These are phyloP conservation scores for Xylariaceae sp. DNA, from an alignment of 2,329 filamentous ascomycete genomes.

Conservation along the genomic window DNA sequence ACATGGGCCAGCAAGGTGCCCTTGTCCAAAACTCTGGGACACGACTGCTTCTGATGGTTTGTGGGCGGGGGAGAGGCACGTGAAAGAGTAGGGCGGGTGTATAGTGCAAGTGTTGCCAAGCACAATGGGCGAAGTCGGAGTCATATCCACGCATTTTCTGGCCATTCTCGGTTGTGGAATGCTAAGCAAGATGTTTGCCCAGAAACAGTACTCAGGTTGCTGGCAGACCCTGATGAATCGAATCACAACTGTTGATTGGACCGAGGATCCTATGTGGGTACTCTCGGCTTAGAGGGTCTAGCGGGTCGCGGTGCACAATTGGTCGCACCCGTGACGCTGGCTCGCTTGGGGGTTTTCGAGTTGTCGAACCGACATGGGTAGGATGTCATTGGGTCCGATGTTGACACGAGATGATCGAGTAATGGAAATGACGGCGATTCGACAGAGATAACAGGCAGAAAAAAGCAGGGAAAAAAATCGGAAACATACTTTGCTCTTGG, in stretches of 20 bases:
- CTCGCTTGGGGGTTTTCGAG: neutral
- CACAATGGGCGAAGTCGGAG: constrained; percentile 22
- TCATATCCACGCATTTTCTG: constrained; percentile 17
- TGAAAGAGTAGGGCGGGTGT: too few relatives aligned
- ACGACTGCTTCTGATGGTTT: too few relatives aligned
- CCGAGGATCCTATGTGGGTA: constrained; percentile 3
- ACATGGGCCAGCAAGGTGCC: neutral
- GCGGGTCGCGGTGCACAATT: constrained; percentile 5
- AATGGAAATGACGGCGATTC: constrained; percentile 24
- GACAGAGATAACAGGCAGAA: constrained; percentile 18
- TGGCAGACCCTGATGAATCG: constrained; percentile 2
- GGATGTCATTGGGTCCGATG: neutral
- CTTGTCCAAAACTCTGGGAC: neutral
- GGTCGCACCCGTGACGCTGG: neutral
- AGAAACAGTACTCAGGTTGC: too few relatives aligned
- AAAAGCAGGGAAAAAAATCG: constrained; percentile 7
- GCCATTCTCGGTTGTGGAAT: too few relatives aligned
- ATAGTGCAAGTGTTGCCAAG: neutral
- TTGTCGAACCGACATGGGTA: neutral
- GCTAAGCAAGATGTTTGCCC: too few relatives aligned
- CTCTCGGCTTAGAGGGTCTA: constrained; percentile 4
- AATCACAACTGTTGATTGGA: neutral
- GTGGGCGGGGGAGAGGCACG: too few relatives aligned
- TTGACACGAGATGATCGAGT: constrained; percentile 24
- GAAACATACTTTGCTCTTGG: constrained; percentile 85